Conservation (phyloP, 257 asterid genomes). For the Lavandula angustifolia region DNA sequence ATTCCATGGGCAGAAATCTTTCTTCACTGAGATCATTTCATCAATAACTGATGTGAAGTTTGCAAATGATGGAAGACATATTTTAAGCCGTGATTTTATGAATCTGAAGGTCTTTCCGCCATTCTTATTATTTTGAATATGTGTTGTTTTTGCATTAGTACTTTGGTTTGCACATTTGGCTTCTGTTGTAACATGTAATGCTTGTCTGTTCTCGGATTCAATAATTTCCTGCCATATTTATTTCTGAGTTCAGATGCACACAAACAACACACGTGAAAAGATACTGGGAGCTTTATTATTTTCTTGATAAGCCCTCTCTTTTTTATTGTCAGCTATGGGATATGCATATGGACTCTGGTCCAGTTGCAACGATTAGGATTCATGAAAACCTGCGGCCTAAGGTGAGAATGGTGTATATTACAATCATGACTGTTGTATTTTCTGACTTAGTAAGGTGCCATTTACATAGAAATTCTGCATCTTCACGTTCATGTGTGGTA, state of each 20-base stretch:
- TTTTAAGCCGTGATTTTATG: constrained; percentile 75
- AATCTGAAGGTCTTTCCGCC: constrained; percentile 58
- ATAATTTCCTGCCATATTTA: constrained; percentile 20
- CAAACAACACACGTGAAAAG: background rate
- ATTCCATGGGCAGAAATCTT: constrained; percentile 54
- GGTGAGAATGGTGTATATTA: constrained; percentile 41
- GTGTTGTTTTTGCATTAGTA: constrained; percentile 12
- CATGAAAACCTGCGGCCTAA: constrained; percentile 76
- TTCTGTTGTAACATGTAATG: constrained; percentile 18
- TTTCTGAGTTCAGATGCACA: constrained; percentile 19
- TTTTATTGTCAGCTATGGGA: constrained; percentile 67
- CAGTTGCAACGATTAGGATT: constrained; percentile 62
- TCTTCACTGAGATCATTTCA: constrained; percentile 74
- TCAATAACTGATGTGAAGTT: constrained; percentile 77
- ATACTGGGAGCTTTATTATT: constrained; percentile 15
- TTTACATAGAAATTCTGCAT: background rate
- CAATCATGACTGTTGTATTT: background rate
- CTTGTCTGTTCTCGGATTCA: background rate
- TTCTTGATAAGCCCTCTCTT: constrained; percentile 19
- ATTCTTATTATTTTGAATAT: constrained; percentile 26
- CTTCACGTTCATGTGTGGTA: constrained; percentile 12
- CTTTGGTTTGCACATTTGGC: constrained; percentile 19
- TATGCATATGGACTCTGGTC: constrained; percentile 59
- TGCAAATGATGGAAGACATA: constrained; percentile 72
- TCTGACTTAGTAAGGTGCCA: constrained; percentile 9